Evolutionary conservation across 495 filamentous ascomycete species (phyloP).

Genomic region (Aspergillus nidulans): DNA sequence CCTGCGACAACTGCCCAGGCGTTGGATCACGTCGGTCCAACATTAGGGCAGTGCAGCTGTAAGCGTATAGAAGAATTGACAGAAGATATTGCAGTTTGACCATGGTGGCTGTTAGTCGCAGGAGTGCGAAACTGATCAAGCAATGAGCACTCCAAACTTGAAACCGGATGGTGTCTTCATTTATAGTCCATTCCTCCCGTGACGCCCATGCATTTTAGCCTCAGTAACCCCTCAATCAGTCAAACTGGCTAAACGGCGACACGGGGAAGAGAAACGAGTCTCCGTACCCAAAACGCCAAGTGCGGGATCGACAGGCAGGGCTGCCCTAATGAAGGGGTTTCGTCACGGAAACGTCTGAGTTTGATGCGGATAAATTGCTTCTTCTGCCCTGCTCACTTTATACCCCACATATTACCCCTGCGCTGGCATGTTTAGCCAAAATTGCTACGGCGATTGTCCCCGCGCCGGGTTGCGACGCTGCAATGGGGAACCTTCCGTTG

Average conservation of each 20-base stretch:
- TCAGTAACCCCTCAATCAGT: neutral
- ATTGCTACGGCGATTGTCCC: neutral
- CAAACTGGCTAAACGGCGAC: neutral
- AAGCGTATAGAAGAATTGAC: conserved; percentile 3
- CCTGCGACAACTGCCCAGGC: conserved; percentile 16
- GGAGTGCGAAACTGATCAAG: neutral
- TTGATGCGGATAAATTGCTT: neutral
- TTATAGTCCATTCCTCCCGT: neutral
- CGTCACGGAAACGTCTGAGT: neutral
- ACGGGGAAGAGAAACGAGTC: neutral
- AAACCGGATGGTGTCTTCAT: neutral
- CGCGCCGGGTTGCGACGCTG: neutral
- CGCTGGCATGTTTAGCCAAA: neutral
- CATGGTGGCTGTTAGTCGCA: neutral
- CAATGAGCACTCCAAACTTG: neutral
- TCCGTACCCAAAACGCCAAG: neutral
- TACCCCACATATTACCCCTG: neutral
- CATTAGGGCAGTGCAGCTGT: conserved; percentile 7
- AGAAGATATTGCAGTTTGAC: conserved; percentile 4
- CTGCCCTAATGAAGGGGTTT: neutral
- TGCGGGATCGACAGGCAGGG: neutral
- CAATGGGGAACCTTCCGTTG: neutral
- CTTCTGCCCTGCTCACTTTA: neutral
- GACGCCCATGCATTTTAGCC: neutral
- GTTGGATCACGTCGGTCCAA: conserved; percentile 7